Evolutionary conservation across 768 basidiomycete species (phyloP), one percentile per base, ranked within the genome.

Genomic region (Kwoniella newhampshirensis): DNA sequence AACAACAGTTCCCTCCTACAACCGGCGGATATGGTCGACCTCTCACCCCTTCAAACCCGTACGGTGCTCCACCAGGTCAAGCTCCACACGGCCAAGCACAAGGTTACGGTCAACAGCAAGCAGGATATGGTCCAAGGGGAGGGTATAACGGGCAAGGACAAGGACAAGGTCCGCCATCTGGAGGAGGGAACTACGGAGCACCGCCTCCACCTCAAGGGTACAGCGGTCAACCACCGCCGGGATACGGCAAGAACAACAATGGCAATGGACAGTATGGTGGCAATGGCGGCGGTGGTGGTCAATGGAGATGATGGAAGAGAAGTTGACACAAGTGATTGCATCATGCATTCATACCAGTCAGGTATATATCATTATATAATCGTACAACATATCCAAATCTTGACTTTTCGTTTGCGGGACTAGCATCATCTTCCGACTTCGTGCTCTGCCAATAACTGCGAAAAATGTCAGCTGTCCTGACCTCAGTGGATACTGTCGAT

Each of bases 401-500:
- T 73, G 87, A 32, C 6, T 32, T 32, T 13, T 32, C n/a, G n/a
- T n/a, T n/a, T n/a, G n/a, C n/a, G n/a, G 32, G 32, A 32, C 32
- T 13, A 32, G 6, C 32, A 32, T 57, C 83, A 77, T 64, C 74
- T 62, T 11, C 75, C 70, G 32, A 81, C 74, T 77, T 98, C 93
- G 64, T 97, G 88, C 71, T 96, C 93, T 1, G 89, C 90, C 51
- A 98, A 79, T 12, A 97, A 81, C 93, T 93, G 68, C 12, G 26
- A n/a, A n/a, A n/a, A n/a, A n/a, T n/a, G n/a, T n/a, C n/a, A n/a
- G n/a, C n/a, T n/a, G n/a, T n/a, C n/a, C n/a, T n/a, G n/a, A n/a
- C n/a, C n/a, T n/a, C n/a, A n/a, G n/a, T n/a, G n/a, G n/a, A n/a
- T n/a, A n/a, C n/a, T n/a, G n/a, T n/a, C n/a, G n/a, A 32, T 4